These are phyloP conservation scores for Colletotrichum cereale DNA, from an alignment of 2,329 filamentous ascomycete genomes.

Conservation along the genomic window DNA sequence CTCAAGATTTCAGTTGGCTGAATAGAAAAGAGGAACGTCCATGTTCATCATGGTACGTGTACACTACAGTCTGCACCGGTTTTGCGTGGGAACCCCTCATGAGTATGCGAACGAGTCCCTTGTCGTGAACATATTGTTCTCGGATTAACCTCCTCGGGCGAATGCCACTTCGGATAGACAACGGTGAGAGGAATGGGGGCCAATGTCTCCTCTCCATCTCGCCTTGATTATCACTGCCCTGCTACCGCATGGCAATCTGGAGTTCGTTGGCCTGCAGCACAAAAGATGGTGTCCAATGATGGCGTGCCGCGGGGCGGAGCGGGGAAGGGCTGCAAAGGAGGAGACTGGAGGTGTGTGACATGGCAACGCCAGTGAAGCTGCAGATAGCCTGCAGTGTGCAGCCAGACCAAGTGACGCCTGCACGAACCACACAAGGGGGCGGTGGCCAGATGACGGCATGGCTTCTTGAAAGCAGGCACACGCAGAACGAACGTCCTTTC, in stretches of 20 bases:
- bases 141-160: slow-evolving; percentile 9
- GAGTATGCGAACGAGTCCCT: neutral
- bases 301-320: slow-evolving; percentile 35
- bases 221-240: slow-evolving; percentile 15
- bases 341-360: slow-evolving; percentile 33
- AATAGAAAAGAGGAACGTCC: neutral
- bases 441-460: slow-evolving; percentile 35
- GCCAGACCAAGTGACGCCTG: slow-evolving; percentile 31
- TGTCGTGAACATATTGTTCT: neutral
- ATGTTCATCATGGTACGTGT: neutral
- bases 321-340: slow-evolving; percentile 34
- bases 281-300: slow-evolving; percentile 29
- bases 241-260: slow-evolving; percentile 21
- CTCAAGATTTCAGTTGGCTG: neutral
- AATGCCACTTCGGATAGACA: slow-evolving; percentile 11
- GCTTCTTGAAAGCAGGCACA: slow-evolving; percentile 8
- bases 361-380: slow-evolving; percentile 34
- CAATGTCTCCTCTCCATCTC: slow-evolving; percentile 18
- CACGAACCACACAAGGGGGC: slow-evolving; percentile 14
- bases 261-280: slow-evolving; percentile 26
- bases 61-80: neutral
- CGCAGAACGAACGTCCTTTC: neutral
- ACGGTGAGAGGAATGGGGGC: slow-evolving; percentile 13
- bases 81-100: neutral
- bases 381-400: slow-evolving; percentile 27